Conservation (phyloP, 2,329 filamentous ascomycete species). For the Leptographium radiaticola region DNA sequence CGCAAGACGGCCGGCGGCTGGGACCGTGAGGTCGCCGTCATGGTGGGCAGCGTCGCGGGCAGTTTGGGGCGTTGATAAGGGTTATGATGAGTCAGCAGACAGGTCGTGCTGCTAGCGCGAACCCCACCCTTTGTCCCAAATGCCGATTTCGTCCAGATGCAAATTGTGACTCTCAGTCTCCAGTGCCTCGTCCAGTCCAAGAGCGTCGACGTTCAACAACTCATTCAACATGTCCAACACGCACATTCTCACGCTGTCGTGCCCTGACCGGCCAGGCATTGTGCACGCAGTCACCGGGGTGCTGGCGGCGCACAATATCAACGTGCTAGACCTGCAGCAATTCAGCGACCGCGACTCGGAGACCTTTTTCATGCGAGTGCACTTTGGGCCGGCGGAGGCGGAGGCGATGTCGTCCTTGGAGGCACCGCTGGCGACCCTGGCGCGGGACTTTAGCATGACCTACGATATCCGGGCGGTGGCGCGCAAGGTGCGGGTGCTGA, state of each 20-base stretch:
- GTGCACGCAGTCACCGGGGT: conserved; percentile 74
- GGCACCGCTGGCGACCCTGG: conserved; percentile 46
- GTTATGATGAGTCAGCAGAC: background rate
- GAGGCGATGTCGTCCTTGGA: conserved; percentile 37
- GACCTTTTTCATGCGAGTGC: conserved; percentile 81
- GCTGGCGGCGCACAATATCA: conserved; percentile 59
- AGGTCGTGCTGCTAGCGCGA: background rate
- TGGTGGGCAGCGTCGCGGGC: conserved; percentile 72
- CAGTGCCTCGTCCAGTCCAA: background rate
- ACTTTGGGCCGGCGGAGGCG: conserved; percentile 52
- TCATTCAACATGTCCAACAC: conserved; percentile 31
- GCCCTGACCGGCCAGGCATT: conserved; percentile 74
- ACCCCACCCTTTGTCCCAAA: background rate
- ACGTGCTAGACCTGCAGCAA: conserved; percentile 75
- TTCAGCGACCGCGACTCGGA: conserved; percentile 63
- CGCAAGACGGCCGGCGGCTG: conserved; percentile 32
- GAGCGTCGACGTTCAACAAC: background rate
- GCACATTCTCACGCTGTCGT: conserved; percentile 69
- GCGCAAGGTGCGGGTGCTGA: conserved; percentile 62
- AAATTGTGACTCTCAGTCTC: background rate
- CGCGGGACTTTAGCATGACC: conserved; percentile 50
- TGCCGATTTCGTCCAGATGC: background rate
- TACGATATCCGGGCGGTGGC: conserved; percentile 57
- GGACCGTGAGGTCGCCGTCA: conserved; percentile 89
- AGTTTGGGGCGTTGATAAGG: conserved; percentile 16